phyloP scores from a whole-genome alignment of 2,329 filamentous ascomycete genomes.

The Daldinia sp. region DNA sequence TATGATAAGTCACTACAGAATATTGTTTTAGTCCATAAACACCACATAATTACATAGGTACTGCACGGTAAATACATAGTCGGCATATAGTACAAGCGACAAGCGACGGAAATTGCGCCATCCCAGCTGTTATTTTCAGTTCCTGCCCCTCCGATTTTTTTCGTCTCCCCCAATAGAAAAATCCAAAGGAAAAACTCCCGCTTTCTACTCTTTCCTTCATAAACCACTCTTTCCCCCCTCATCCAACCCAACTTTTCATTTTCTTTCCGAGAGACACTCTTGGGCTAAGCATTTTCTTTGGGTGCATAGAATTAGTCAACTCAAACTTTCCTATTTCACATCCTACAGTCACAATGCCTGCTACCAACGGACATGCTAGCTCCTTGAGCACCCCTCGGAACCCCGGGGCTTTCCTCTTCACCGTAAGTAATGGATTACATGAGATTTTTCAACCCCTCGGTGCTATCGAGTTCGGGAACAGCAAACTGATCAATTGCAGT shows the following conservation, averaged over 20 bases:
- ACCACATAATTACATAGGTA: background rate
- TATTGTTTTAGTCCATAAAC: background rate
- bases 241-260: constrained; percentile 8
- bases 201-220: constrained; percentile 29
- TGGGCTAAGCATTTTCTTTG: constrained; percentile 27
- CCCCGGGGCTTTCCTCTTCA: constrained; percentile 83
- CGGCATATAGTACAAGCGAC: constrained; percentile 28
- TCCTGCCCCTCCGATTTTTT: constrained; percentile 33
- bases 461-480: background rate
- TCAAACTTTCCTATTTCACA: constrained; percentile 31
- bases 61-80: no score
- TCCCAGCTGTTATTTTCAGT: constrained; percentile 19
- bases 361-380: constrained; percentile 58
- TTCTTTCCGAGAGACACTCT: constrained; percentile 29
- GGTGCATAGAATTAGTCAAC: constrained; percentile 33
- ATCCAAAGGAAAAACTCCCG: constrained; percentile 27
- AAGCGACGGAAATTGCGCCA: constrained; percentile 32
- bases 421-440: constrained; percentile 57
- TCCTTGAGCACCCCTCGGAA: constrained; percentile 58
- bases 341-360: constrained; percentile 62
- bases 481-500: constrained; percentile 55
- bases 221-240: constrained; percentile 20
- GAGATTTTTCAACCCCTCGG: background rate
- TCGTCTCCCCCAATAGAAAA: constrained; percentile 15
- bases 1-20: background rate